Evolutionary conservation across 495 filamentous ascomycete genomes (phyloP).

Genomic region (Polyplosphaeria fusca): DNA sequence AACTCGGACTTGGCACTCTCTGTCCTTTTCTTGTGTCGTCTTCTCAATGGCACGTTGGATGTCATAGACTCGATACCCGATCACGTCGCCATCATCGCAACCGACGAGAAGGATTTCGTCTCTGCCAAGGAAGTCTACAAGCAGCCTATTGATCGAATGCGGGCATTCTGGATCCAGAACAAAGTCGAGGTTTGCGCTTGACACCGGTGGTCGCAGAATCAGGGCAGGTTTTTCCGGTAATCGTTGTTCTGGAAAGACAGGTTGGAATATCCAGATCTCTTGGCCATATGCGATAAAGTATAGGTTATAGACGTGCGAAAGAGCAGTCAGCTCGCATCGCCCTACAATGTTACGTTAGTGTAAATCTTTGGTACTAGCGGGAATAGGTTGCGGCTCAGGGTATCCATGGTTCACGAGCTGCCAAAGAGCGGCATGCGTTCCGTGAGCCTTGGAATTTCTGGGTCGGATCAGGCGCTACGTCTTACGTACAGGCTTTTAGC

Average conservation of each 20-base stretch:
- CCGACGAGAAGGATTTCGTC: constrained; percentile 74
- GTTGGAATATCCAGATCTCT: constrained; percentile 71
- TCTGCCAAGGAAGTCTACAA: constrained; percentile 73
- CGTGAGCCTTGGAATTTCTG: too few relatives aligned
- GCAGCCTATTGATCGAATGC: constrained; percentile 75
- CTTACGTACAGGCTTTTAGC: too few relatives aligned
- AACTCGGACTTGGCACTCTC: too few relatives aligned
- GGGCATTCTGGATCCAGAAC: constrained; percentile 58
- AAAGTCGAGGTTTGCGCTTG: constrained; percentile 40
- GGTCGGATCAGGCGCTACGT: too few relatives aligned
- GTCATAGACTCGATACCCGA: constrained; percentile 68
- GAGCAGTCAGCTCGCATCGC: constrained; percentile 27
- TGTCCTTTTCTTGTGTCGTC: neutral
- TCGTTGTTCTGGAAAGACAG: constrained; percentile 61
- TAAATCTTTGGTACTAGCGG: too few relatives aligned
- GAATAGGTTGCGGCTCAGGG: too few relatives aligned
- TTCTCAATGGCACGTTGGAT: constrained; percentile 49
- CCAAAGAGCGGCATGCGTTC: too few relatives aligned
- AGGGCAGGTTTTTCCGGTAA: constrained; percentile 61
- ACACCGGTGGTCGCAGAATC: constrained; percentile 61
- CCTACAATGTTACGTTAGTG: too few relatives aligned
- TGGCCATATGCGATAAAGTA: constrained; percentile 74
- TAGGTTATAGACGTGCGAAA: constrained; percentile 52
- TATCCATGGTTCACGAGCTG: too few relatives aligned
- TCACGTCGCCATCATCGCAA: constrained; percentile 87